These are phyloP conservation scores for Choricystis sp. DNA, from an alignment of 139 green algal species.

Conservation along the genomic window DNA sequence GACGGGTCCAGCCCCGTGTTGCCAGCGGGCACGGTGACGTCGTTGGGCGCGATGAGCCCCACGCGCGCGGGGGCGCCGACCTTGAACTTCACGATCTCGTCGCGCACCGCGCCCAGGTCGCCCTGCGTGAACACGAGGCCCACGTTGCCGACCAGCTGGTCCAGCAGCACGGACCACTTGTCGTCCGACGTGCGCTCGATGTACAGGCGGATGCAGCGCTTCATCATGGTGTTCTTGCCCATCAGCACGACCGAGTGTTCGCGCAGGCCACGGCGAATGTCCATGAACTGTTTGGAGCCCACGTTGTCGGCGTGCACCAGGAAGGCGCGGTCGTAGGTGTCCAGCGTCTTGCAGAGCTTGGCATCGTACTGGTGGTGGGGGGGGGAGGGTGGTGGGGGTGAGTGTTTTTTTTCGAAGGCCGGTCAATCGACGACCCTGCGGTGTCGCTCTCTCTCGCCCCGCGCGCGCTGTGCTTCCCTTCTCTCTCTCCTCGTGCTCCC, in stretches of 20 bases:
- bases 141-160: slow-evolving; percentile 91
- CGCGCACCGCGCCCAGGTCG: slow-evolving; percentile 47
- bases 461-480: neutral
- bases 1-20: slow-evolving; percentile 95
- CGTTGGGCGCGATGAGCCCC: slow-evolving; percentile 70
- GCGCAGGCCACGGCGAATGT: slow-evolving; percentile 88
- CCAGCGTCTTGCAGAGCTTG: slow-evolving; percentile 60
- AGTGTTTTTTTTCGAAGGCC: neutral
- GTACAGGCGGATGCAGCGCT: slow-evolving; percentile 86
- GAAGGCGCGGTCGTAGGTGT: slow-evolving; percentile 73
- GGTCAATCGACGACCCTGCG: neutral
- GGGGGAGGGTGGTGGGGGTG: neutral
- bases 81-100: slow-evolving; percentile 77
- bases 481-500: too few relatives aligned
- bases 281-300: slow-evolving; percentile 94
- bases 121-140: slow-evolving; percentile 93
- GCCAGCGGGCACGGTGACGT: slow-evolving; percentile 77
- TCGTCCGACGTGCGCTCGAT: slow-evolving; percentile 73
- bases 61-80: slow-evolving; percentile 84
- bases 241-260: slow-evolving; percentile 81
- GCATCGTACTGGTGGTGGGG: slow-evolving; percentile 58
- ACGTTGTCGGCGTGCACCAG: slow-evolving; percentile 97
- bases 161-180: slow-evolving; percentile 65
- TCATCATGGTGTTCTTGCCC: slow-evolving; percentile 99
- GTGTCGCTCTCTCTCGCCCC: too few relatives aligned